Percentiles rank a stretch among this genome's conserved stretches.
Conservation (phyloP, 768 basidiomycete genomes). For the Suillus subaureus region DNA sequence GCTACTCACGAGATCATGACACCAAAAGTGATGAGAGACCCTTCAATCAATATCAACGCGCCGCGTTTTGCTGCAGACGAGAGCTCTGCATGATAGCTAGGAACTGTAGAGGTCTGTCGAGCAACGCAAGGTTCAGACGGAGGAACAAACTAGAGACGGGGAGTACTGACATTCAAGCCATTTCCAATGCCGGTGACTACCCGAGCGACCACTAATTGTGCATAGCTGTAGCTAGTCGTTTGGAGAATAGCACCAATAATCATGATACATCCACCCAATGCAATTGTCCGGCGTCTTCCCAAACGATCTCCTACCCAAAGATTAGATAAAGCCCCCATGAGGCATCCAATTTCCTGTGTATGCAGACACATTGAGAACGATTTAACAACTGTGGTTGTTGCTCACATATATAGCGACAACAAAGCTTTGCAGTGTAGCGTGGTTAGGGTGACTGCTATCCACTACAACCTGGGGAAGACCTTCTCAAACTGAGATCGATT, state of each 20-base stretch:
- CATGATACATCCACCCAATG: conserved; percentile 60
- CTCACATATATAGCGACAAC: conserved; percentile 60
- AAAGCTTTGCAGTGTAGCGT: conserved; percentile 61
- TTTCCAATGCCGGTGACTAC: conserved; percentile 67
- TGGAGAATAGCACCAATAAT: conserved; percentile 65
- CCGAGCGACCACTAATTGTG: conserved; percentile 63
- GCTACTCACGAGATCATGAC: conserved; percentile 59
- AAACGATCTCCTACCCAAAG: conserved; percentile 61
- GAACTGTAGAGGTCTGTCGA: conserved; percentile 61
- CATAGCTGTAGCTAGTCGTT: conserved; percentile 55
- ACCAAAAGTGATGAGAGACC: conserved; percentile 63
- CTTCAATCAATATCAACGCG: conserved; percentile 66
- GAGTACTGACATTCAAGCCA: conserved; percentile 52
- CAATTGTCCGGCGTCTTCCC: conserved; percentile 60
- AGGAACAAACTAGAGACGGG: neutral
- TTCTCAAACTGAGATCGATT: conserved; percentile 48
- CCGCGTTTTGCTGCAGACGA: conserved; percentile 61
- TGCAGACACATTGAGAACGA: neutral
- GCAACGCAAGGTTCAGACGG: neutral
- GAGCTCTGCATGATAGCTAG: conserved; percentile 67
- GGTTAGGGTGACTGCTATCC: conserved; percentile 36
- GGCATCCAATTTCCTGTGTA: conserved; percentile 63
- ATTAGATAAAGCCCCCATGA: conserved; percentile 64
- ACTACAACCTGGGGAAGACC: conserved; percentile 55
- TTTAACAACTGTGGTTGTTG: conserved; percentile 4